Percentiles rank a stretch among this genome's conserved stretches.
Evolutionary conservation across 2,329 filamentous ascomycete species (phyloP).

Genomic region (Fusarium domesticum): DNA sequence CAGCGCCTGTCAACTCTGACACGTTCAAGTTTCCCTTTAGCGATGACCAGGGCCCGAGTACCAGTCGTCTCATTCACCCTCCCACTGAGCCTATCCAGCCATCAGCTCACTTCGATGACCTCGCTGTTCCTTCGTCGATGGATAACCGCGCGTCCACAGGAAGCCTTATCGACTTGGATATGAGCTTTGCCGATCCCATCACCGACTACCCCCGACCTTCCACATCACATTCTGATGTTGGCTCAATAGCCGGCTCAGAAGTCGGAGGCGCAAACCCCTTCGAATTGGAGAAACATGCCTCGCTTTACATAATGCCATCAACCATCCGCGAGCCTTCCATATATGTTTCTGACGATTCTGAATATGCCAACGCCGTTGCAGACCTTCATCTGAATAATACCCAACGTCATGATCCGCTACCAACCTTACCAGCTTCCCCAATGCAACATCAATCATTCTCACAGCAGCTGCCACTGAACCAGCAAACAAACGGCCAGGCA

Average conservation of each 20-base stretch:
- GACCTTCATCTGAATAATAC: slow-evolving; percentile 30
- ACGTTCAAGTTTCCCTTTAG: slow-evolving; percentile 50
- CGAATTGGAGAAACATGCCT: slow-evolving; percentile 61
- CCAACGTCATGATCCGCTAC: slow-evolving; percentile 17
- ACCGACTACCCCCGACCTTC: slow-evolving; percentile 54
- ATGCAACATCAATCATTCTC: slow-evolving; percentile 18
- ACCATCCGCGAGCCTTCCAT: slow-evolving; percentile 54
- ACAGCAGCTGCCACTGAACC: slow-evolving; percentile 9
- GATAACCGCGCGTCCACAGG: slow-evolving; percentile 43
- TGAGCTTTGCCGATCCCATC: slow-evolving; percentile 51
- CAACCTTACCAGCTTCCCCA: slow-evolving; percentile 15
- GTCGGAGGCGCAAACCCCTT: slow-evolving; percentile 56
- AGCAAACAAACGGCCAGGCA: slow-evolving; percentile 14
- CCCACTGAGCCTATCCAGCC: slow-evolving; percentile 49
- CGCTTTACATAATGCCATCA: slow-evolving; percentile 46
- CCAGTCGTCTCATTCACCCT: slow-evolving; percentile 48
- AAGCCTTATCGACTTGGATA: slow-evolving; percentile 54
- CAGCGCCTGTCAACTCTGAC: slow-evolving; percentile 54
- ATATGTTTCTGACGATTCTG: slow-evolving; percentile 59
- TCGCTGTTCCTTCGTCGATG: slow-evolving; percentile 35
- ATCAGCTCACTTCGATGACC: slow-evolving; percentile 42
- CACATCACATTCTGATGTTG: slow-evolving; percentile 58
- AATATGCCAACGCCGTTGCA: slow-evolving; percentile 41
- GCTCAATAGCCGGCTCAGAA: slow-evolving; percentile 55
- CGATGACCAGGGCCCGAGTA: slow-evolving; percentile 32